Evolutionary conservation across 2,329 filamentous ascomycete genomes (phyloP).

Genomic region (Cercospora janseana): DNA sequence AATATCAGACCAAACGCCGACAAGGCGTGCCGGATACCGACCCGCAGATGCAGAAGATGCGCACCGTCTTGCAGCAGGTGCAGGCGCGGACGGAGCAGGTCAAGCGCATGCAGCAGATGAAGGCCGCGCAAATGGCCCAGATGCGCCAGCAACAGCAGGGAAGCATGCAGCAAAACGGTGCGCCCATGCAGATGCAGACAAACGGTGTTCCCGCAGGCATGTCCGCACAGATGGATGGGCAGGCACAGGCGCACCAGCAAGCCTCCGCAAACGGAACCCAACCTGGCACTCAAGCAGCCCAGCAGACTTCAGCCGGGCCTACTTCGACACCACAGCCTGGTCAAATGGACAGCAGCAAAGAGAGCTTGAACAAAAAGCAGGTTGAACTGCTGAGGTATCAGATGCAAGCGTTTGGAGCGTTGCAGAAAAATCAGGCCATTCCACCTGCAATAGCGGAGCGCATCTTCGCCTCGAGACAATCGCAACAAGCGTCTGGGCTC

Average conservation of each 20-base stretch:
- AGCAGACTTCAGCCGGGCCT: conserved; percentile 27
- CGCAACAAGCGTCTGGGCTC: conserved; percentile 49
- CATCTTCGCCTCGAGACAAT: conserved; percentile 70
- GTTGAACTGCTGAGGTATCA: conserved; percentile 76
- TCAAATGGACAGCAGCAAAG: conserved; percentile 25
- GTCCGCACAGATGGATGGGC: conserved; percentile 33
- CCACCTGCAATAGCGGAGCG: conserved; percentile 76
- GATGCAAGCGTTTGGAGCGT: conserved; percentile 84
- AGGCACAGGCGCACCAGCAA: conserved; percentile 27
- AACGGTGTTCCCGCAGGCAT: conserved; percentile 50
- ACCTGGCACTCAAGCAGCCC: conserved; percentile 12
- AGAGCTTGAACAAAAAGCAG: conserved; percentile 69
- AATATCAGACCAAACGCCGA: conserved; percentile 85
- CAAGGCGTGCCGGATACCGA: conserved; percentile 77
- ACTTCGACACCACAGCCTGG: conserved; percentile 23
- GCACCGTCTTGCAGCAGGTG: conserved; percentile 70
- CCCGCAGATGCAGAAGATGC: conserved; percentile 81
- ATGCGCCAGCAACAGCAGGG: conserved; percentile 48
- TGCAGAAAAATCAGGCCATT: conserved; percentile 83
- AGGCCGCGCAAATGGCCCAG: conserved; percentile 42
- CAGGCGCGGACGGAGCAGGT: conserved; percentile 48
- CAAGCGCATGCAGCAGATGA: conserved; percentile 51
- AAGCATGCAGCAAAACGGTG: conserved; percentile 52
- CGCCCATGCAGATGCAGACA: conserved; percentile 38
- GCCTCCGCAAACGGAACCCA: conserved; percentile 24